phyloP scores from a whole-genome alignment of 257 asterid genomes.

The Rauvolfia tetraphylla region DNA sequence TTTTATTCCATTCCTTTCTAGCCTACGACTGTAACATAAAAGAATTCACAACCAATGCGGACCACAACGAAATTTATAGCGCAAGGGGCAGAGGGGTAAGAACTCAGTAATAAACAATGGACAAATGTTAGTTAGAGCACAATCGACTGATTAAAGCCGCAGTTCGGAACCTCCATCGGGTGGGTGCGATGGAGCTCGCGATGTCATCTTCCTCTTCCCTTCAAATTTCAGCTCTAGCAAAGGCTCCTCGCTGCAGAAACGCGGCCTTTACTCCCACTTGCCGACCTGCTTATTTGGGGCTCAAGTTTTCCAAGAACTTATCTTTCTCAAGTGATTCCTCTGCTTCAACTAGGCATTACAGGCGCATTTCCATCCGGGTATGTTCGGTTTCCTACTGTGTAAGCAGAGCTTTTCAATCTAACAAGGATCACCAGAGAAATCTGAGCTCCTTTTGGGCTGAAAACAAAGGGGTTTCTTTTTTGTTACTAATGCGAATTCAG shows the following conservation, averaged over 20 bases:
- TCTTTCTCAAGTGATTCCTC: slow-evolving; percentile 24
- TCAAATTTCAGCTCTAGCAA: slow-evolving; percentile 20
- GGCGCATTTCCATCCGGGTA: slow-evolving; percentile 50
- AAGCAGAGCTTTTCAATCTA: not conserved
- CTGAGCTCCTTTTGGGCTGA: not conserved
- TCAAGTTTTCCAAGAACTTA: slow-evolving; percentile 26
- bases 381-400: slow-evolving; percentile 8
- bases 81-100: too few species aligned
- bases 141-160: too few species aligned
- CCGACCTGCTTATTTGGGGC: slow-evolving; percentile 22
- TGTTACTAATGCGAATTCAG: not conserved
- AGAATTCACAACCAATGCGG: too few species aligned
- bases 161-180: too few species aligned
- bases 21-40: too few species aligned
- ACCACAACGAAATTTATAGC: too few species aligned
- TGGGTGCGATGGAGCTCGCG: slow-evolving; percentile 64
- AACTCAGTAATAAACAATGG: too few species aligned
- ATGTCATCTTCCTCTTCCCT: slow-evolving; percentile 39
- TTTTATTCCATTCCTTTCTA: too few species aligned
- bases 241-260: slow-evolving; percentile 11
- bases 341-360: slow-evolving; percentile 13
- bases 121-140: too few species aligned
- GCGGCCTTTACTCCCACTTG: slow-evolving; percentile 17
- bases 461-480: not conserved
- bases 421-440: not conserved